These are phyloP conservation scores for Colletotrichum scovillei DNA, from an alignment of 2,329 filamentous ascomycete species.

Conservation along the genomic window DNA sequence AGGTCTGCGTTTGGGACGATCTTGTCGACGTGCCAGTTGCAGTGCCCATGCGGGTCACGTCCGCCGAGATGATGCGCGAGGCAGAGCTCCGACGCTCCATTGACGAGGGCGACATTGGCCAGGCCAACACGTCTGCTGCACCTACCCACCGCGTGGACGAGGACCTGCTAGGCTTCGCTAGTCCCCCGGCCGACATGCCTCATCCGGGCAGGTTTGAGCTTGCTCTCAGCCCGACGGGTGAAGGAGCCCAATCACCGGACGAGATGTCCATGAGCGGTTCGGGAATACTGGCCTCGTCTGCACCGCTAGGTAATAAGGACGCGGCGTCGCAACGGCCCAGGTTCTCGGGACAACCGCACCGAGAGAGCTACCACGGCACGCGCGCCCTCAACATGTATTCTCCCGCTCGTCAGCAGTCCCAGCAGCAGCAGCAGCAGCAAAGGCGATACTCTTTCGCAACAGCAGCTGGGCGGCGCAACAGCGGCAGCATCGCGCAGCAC, in stretches of 20 bases:
- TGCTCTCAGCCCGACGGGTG: conserved; percentile 58
- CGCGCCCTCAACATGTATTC: conserved; percentile 57
- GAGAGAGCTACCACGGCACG: conserved; percentile 50
- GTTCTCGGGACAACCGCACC: conserved; percentile 26
- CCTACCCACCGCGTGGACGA: conserved; percentile 50
- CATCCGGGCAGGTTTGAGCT: conserved; percentile 83
- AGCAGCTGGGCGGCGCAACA: conserved; percentile 57
- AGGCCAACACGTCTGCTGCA: conserved; percentile 46
- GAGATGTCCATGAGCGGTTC: conserved; percentile 39
- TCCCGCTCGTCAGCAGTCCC: conserved; percentile 52
- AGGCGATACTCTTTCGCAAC: conserved; percentile 66
- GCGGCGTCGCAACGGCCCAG: conserved; percentile 18
- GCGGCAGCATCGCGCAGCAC: conserved; percentile 64
- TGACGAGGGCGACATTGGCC: conserved; percentile 91
- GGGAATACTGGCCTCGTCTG: conserved; percentile 23
- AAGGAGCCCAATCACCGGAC: conserved; percentile 52
- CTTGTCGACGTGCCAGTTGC: conserved; percentile 95
- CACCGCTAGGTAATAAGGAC: conserved; percentile 25
- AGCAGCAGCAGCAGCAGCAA: conserved; percentile 62
- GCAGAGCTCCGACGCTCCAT: conserved; percentile 50
- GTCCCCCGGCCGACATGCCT: conserved; percentile 73
- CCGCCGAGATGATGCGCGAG: conserved; percentile 80
- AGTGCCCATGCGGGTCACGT: conserved; percentile 87
- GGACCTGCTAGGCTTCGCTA: conserved; percentile 78
- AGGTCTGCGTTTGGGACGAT: conserved; percentile 98